These are phyloP conservation scores for Anthracocystis panici-leucophaei DNA, from an alignment of 1,284 basidiomycete species.

Conservation along the genomic window DNA sequence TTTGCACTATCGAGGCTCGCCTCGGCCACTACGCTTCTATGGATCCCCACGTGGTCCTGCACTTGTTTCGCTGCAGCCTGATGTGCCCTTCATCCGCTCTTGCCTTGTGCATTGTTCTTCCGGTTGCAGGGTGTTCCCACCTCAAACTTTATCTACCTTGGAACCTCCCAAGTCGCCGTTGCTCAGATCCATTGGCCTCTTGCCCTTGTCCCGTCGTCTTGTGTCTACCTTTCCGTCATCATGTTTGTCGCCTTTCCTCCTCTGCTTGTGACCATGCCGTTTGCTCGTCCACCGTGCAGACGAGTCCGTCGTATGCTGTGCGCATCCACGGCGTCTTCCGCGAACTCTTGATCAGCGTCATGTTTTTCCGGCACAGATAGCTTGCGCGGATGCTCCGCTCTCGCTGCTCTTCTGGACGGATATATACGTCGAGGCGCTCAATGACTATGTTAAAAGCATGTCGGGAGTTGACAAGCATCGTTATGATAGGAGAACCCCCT, in stretches of 20 bases:
- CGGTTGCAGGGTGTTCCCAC: neutral
- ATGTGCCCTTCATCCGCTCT: neutral
- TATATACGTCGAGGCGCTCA: too few species aligned
- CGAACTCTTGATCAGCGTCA: neutral
- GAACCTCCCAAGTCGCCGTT: neutral
- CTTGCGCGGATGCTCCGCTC: too few species aligned
- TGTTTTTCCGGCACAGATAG: neutral
- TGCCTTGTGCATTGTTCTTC: neutral
- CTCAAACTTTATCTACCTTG: neutral
- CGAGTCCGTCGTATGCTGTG: neutral
- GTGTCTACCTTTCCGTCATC: neutral
- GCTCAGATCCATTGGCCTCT: neutral
- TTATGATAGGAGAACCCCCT: neutral
- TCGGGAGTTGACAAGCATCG: too few species aligned
- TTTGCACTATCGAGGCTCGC: constrained; percentile 1
- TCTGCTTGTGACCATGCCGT: neutral
- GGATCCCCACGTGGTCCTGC: neutral
- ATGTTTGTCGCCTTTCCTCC: neutral
- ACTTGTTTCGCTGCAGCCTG: neutral
- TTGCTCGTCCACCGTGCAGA: neutral
- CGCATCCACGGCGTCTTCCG: neutral
- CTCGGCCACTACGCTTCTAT: neutral
- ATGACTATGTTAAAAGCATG: too few species aligned
- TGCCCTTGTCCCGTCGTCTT: neutral
- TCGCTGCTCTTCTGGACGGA: too few species aligned